phyloP scores from a whole-genome alignment of 1,139 yeast species.

The Geotrichum australiense region DNA sequence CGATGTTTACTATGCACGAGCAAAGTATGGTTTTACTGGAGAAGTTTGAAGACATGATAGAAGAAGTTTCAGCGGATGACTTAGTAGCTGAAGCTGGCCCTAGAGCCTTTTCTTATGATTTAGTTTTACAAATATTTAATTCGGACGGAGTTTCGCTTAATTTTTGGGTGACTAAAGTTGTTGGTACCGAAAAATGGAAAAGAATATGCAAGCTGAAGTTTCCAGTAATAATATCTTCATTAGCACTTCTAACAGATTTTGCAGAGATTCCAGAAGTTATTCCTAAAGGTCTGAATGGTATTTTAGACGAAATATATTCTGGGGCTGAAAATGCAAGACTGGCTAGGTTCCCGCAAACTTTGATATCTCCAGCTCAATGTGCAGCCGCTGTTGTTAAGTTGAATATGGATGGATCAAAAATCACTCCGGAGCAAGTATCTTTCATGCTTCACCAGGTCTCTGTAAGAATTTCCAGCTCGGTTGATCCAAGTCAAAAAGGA shows the following conservation, averaged over 20 bases:
- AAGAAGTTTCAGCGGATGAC: background rate
- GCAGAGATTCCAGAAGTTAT: background rate
- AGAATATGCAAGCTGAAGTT: slow-evolving; percentile 1
- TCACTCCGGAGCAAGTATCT: too few relatives aligned
- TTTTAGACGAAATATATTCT: slow-evolving; percentile 8
- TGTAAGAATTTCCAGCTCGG: slow-evolving; percentile 9
- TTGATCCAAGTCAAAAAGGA: slow-evolving; percentile 16
- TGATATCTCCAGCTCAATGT: slow-evolving; percentile 4
- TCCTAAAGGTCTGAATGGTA: background rate
- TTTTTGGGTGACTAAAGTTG: slow-evolving; percentile 6
- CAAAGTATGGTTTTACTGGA: slow-evolving; percentile 1
- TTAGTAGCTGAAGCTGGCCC: slow-evolving; percentile 5
- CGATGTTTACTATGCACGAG: background rate
- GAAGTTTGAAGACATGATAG: slow-evolving; percentile 7
- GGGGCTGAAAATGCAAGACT: slow-evolving; percentile 1
- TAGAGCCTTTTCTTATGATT: slow-evolving; percentile 10
- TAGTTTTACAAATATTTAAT: background rate
- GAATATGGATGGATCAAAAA: too few relatives aligned
- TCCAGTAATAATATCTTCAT: slow-evolving; percentile 7
- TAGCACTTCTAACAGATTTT: slow-evolving; percentile 12
- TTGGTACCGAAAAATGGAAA: slow-evolving; percentile 9
- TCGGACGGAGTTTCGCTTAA: too few relatives aligned
- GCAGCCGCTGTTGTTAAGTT: too few relatives aligned
- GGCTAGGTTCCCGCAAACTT: slow-evolving; percentile 10
- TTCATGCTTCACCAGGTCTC: too few relatives aligned